Evolutionary conservation across 202 grass and related monocot species (phyloP), one percentile per base, ranked within the genome.

Genomic region (Dendrocalamus latiflorus): DNA sequence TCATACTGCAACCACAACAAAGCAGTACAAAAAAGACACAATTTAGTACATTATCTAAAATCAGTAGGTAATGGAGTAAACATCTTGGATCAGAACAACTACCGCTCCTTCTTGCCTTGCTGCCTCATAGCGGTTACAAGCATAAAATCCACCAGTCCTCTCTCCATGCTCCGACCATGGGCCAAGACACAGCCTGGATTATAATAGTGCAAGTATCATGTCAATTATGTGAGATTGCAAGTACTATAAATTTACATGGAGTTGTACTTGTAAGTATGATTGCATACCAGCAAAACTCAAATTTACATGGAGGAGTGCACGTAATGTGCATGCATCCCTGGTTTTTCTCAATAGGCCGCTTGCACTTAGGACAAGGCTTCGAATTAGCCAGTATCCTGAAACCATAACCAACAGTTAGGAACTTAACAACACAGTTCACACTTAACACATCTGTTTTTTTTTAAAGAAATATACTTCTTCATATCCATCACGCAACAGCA

Each of bases 271-370:
- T 34, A 49, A 68, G 70, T 59, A 37, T 58, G 68, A 86, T 39
- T 66, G 59, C 60, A 36, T 98, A 98, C 95, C 95, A 98, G 90
- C 95, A 98, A 85, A 98, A 98, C 83, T 95, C 95, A 83, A 98
- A 98, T 95, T 95, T 98, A 85, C 95, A 98, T 25, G 95, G 95
- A 79, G 93, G 93, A 44, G 95, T 98, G 74, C 95, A 98, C 45
- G 95, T 98, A 62, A 98, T 98, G 80, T 98, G 95, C 95, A 98
- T 98, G 79, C 95, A 98, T 71, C 95, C 95, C 83, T 95, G 93
- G 26, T 98, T 98, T 86, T 98, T 98, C 72, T 98, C 95, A 87
- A 98, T 98, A 74, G 95, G 95, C 0, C 95, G 89, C 84, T 98
- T 98, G 84, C 95, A 98, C 84, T 98, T 98, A 5, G 95, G 95